A percentile compares a stretch with the other conserved stretches of the same genome.
Evolutionary conservation across 345 rosid species (phyloP).

Genomic region (Firmiana major): DNA sequence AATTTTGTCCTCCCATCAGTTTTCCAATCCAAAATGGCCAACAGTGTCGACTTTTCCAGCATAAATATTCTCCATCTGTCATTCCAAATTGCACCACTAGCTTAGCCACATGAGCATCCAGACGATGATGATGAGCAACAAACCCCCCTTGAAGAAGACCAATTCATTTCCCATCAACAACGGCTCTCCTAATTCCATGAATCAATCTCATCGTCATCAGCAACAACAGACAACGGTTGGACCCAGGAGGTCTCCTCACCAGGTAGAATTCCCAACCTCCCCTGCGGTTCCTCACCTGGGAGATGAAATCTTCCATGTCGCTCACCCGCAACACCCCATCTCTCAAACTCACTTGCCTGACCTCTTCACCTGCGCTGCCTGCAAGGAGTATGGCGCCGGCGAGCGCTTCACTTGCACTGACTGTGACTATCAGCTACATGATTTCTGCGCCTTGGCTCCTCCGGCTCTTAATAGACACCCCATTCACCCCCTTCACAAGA

Average conservation of each 20-base stretch:
- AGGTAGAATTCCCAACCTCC: constrained; percentile 52
- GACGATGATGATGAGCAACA: constrained; percentile 10
- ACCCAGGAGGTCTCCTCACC: not conserved
- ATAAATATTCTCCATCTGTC: constrained; percentile 27
- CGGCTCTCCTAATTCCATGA: constrained; percentile 8
- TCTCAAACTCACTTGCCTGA: constrained; percentile 46
- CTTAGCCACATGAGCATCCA: not conserved
- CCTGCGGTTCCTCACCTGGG: constrained; percentile 42
- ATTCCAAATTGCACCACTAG: not conserved
- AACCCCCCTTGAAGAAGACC: constrained; percentile 18
- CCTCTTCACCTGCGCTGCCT: constrained; percentile 62
- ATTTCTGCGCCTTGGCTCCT: constrained; percentile 73
- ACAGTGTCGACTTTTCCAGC: constrained; percentile 16
- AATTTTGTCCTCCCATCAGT: not conserved
- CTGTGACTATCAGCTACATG: constrained; percentile 84
- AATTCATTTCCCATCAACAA: constrained; percentile 6
- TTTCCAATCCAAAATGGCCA: not conserved
- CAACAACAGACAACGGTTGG: not conserved
- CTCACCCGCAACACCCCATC: constrained; percentile 66
- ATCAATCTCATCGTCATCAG: not conserved
- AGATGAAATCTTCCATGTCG: constrained; percentile 45
- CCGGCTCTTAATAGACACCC: constrained; percentile 53
- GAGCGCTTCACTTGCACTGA: constrained; percentile 54
- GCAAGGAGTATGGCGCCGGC: constrained; percentile 83
- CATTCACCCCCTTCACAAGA: constrained; percentile 63